Conservation (phyloP, 169 alveolate species). For the Toxoplasma gondii region DNA sequence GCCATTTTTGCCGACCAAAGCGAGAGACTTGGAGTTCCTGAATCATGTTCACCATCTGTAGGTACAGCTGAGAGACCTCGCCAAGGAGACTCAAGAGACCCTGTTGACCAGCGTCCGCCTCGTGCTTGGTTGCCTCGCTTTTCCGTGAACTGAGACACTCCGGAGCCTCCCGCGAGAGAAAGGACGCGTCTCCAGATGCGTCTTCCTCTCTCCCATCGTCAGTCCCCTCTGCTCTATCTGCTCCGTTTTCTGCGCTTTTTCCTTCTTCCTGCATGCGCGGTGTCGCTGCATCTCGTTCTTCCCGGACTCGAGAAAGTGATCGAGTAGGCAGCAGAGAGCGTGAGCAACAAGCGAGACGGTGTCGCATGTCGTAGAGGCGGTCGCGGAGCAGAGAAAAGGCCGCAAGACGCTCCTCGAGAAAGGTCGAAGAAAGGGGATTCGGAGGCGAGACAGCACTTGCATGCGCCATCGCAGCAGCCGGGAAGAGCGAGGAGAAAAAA, state of each 20-base stretch:
- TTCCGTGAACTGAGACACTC: too few relatives aligned
- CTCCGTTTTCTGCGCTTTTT: too few relatives aligned
- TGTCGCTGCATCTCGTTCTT: background rate
- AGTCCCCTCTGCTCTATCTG: too few relatives aligned
- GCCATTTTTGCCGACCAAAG: background rate
- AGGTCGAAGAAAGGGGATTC: background rate
- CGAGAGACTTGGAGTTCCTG: background rate
- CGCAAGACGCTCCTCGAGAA: background rate
- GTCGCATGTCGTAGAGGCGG: background rate
- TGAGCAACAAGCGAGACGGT: conserved; percentile 10
- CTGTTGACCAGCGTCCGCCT: background rate
- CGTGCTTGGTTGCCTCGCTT: too few relatives aligned
- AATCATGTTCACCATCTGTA: background rate
- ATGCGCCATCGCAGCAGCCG: background rate
- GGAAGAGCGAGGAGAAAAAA: background rate
- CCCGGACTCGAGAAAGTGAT: background rate
- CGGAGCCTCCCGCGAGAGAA: too few relatives aligned
- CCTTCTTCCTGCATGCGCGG: too few relatives aligned
- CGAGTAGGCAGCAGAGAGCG: background rate
- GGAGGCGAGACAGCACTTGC: background rate
- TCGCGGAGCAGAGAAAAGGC: background rate
- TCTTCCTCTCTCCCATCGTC: too few relatives aligned
- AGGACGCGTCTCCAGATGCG: background rate
- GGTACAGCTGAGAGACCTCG: background rate
- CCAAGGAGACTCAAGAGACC: background rate